These are phyloP conservation scores for Jamesozyma jinghongensis DNA, from an alignment of 805 yeast species.

Conservation along the genomic window DNA sequence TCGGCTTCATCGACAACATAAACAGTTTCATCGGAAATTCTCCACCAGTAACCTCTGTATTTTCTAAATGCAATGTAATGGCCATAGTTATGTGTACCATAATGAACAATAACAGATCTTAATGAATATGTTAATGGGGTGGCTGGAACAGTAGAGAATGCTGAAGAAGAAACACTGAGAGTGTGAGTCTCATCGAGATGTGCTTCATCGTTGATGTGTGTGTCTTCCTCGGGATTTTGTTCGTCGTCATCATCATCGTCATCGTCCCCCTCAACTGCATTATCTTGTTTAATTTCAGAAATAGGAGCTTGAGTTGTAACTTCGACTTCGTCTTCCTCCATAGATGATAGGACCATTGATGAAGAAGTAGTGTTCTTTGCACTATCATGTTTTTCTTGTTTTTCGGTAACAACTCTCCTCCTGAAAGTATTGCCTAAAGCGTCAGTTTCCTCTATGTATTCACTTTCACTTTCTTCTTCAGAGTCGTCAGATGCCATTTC, in stretches of 20 bases:
- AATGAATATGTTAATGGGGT: slow-evolving; percentile 54
- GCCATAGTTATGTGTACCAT: slow-evolving; percentile 96
- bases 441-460: slow-evolving; percentile 24
- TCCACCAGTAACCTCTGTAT: slow-evolving; percentile 85
- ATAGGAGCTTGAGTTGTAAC: slow-evolving; percentile 7
- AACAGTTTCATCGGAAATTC: slow-evolving; percentile 85
- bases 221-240: slow-evolving; percentile 7
- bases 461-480: slow-evolving; percentile 14
- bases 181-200: slow-evolving; percentile 10
- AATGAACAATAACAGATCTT: slow-evolving; percentile 83
- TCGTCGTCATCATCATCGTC: slow-evolving; percentile 8
- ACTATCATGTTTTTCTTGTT: slow-evolving; percentile 7
- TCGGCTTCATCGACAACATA: slow-evolving; percentile 72
- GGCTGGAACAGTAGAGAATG: slow-evolving; percentile 17
- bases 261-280: slow-evolving; percentile 4
- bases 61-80: slow-evolving; percentile 87
- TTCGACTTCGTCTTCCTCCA: slow-evolving; percentile 3
- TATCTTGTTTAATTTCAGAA: slow-evolving; percentile 8
- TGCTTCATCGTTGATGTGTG: too few species aligned
- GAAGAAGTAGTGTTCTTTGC: slow-evolving; percentile 2
- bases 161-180: slow-evolving; percentile 6
- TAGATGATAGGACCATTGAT: not conserved
- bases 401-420: slow-evolving; percentile 10
- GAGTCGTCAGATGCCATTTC: slow-evolving; percentile 11
- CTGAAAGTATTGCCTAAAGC: slow-evolving; percentile 28